These are phyloP conservation scores for Mollisia scopiformis DNA, from an alignment of 2,329 filamentous ascomycete genomes.

Conservation along the genomic window DNA sequence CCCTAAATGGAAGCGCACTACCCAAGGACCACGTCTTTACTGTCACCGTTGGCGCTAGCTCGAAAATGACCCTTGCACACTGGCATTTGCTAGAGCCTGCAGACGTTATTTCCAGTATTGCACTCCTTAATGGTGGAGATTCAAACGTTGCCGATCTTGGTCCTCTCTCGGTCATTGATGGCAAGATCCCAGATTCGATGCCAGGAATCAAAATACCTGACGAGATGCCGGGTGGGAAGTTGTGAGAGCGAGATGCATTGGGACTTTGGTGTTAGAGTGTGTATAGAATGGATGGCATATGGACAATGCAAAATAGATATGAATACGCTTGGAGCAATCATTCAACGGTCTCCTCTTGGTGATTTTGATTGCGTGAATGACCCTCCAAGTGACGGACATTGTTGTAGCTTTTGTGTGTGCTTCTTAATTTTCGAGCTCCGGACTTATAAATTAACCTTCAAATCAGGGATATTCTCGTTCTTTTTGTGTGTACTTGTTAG, in stretches of 20 bases:
- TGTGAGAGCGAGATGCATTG: slow-evolving; percentile 8
- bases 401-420: too few species aligned
- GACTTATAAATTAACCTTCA: too few species aligned
- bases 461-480: too few species aligned
- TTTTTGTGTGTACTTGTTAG: too few species aligned
- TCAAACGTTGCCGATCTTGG: slow-evolving; percentile 31
- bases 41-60: slow-evolving; percentile 88
- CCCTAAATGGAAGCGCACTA: slow-evolving; percentile 65
- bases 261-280: too few species aligned
- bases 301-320: too few species aligned
- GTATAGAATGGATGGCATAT: too few species aligned
- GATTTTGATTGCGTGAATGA: too few species aligned
- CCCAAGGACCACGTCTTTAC: slow-evolving; percentile 76
- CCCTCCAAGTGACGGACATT: too few species aligned
- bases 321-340: too few species aligned
- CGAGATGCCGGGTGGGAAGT: slow-evolving; percentile 26
- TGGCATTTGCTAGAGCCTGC: slow-evolving; percentile 89
- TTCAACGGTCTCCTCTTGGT: too few species aligned
- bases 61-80: slow-evolving; percentile 86
- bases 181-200: slow-evolving; percentile 29
- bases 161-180: slow-evolving; percentile 32
- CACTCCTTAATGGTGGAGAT: slow-evolving; percentile 48
- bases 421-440: too few species aligned
- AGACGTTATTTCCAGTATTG: slow-evolving; percentile 77
- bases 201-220: slow-evolving; percentile 26